These are phyloP conservation scores for Exserohilum turcica DNA, from an alignment of 2,329 filamentous ascomycete species.

Conservation along the genomic window DNA sequence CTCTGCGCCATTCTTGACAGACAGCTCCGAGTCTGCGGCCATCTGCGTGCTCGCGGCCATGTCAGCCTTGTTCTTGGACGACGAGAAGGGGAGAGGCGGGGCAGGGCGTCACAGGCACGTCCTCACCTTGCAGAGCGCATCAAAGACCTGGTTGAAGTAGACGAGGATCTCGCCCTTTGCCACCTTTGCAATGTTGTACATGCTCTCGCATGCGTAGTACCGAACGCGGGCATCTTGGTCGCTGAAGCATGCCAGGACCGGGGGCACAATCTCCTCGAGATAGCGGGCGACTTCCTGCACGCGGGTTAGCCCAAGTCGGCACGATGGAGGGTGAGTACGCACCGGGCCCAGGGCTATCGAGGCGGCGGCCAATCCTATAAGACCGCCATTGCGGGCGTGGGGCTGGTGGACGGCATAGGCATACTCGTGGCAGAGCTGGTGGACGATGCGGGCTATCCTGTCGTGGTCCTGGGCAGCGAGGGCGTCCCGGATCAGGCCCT, in stretches of 20 bases:
- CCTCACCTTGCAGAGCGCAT: slow-evolving; percentile 90
- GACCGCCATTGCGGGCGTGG: slow-evolving; percentile 91
- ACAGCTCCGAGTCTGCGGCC: slow-evolving; percentile 92
- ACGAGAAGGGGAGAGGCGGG: no score
- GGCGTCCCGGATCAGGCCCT: slow-evolving; percentile 86
- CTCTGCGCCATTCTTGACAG: slow-evolving; percentile 97
- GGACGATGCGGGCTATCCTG: slow-evolving; percentile 82
- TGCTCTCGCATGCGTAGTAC: slow-evolving; percentile 98
- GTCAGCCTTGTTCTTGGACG: slow-evolving; percentile 23
- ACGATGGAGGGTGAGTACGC: slow-evolving; percentile 49
- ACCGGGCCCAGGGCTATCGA: slow-evolving; percentile 93
- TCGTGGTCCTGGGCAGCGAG: slow-evolving; percentile 77
- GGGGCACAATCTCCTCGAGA: slow-evolving; percentile 90
- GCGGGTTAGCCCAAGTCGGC: slow-evolving; percentile 22
- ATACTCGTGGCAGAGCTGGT: slow-evolving; percentile 96
- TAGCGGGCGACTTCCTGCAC: slow-evolving; percentile 85
- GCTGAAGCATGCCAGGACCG: slow-evolving; percentile 94
- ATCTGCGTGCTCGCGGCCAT: slow-evolving; percentile 61
- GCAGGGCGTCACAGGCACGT: background rate
- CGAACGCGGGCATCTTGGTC: slow-evolving; percentile 97
- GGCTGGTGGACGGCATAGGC: slow-evolving; percentile 97
- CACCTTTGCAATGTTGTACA: slow-evolving; percentile 99
- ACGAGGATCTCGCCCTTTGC: slow-evolving; percentile 96
- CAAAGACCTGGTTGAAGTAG: slow-evolving; percentile 98
- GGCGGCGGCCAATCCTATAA: slow-evolving; percentile 93